Evolutionary conservation across 768 basidiomycete genomes (phyloP).

Genomic region (Mycena pura): DNA sequence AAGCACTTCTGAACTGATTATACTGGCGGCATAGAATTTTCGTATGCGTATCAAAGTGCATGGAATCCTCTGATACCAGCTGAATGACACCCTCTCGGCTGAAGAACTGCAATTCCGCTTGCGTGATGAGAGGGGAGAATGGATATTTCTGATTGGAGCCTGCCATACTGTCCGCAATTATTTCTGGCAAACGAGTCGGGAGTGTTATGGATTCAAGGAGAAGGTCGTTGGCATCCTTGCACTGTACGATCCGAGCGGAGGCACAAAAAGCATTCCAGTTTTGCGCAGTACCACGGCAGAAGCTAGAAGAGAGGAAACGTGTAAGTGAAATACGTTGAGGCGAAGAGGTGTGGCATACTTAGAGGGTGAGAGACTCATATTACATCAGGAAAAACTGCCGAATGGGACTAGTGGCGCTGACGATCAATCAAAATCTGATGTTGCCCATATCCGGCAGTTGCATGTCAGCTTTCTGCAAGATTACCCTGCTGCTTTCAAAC

Average conservation of each 20-base stretch:
- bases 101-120: background rate
- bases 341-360: too few relatives aligned
- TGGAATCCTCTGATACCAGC: background rate
- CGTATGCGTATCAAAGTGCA: background rate
- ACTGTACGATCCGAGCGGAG: background rate
- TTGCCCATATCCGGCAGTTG: too few relatives aligned
- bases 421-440: too few relatives aligned
- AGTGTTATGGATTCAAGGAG: background rate
- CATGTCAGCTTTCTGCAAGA: too few relatives aligned
- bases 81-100: background rate
- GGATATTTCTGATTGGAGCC: background rate
- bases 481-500: too few relatives aligned
- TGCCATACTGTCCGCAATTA: background rate
- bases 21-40: background rate
- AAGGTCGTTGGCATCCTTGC: background rate
- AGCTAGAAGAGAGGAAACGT: background rate
- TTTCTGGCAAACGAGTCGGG: background rate
- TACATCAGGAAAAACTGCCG: too few relatives aligned
- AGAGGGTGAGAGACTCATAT: too few relatives aligned
- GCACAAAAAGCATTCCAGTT: background rate
- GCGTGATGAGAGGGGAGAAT: background rate
- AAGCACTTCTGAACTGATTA: background rate
- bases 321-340: too few relatives aligned
- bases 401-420: too few relatives aligned
- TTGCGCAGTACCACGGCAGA: background rate